phyloP scores from a whole-genome alignment of 2,329 filamentous ascomycete species.

The Pseudogymnoascus sp. region DNA sequence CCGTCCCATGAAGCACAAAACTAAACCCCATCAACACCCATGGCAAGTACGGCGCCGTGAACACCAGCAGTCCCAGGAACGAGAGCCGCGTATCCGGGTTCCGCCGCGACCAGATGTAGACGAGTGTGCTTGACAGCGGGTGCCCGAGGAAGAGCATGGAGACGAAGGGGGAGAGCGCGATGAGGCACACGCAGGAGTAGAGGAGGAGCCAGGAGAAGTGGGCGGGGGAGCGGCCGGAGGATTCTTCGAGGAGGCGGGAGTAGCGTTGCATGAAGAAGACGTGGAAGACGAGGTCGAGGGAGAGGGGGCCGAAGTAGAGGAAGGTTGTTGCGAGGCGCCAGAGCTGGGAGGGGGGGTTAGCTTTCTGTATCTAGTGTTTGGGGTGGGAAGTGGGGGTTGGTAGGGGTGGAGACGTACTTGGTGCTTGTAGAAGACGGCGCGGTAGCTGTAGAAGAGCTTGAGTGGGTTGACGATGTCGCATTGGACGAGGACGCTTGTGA shows the following conservation, averaged over 20 bases:
- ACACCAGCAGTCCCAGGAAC: slow-evolving; percentile 80
- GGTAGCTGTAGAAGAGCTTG: slow-evolving; percentile 94
- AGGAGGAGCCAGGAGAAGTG: slow-evolving; percentile 92
- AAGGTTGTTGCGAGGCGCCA: slow-evolving; percentile 96
- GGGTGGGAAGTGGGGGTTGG: background rate
- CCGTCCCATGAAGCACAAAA: slow-evolving; percentile 75
- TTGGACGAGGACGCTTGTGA: slow-evolving; percentile 82
- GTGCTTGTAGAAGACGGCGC: slow-evolving; percentile 81
- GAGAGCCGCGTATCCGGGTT: slow-evolving; percentile 88
- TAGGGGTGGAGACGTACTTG: slow-evolving; percentile 53
- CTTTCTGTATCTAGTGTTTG: background rate
- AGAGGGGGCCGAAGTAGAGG: slow-evolving; percentile 92
- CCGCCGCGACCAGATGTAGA: slow-evolving; percentile 95
- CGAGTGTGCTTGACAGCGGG: slow-evolving; percentile 81
- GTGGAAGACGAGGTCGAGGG: slow-evolving; percentile 90
- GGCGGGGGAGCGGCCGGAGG: slow-evolving; percentile 80
- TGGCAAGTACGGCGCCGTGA: slow-evolving; percentile 87
- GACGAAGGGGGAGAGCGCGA: slow-evolving; percentile 75
- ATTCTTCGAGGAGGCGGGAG: slow-evolving; percentile 88
- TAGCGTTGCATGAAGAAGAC: slow-evolving; percentile 98
- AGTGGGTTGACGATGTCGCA: slow-evolving; percentile 88
- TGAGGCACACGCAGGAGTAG: slow-evolving; percentile 71
- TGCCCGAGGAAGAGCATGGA: slow-evolving; percentile 93
- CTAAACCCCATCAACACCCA: slow-evolving; percentile 95
- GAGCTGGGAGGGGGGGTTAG: slow-evolving; percentile 49